A percentile compares a stretch with the other conserved stretches of the same genome.
These are phyloP conservation scores for Aureobasidium melanogenum DNA, from an alignment of 2,329 filamentous ascomycete species.

Conservation along the genomic window DNA sequence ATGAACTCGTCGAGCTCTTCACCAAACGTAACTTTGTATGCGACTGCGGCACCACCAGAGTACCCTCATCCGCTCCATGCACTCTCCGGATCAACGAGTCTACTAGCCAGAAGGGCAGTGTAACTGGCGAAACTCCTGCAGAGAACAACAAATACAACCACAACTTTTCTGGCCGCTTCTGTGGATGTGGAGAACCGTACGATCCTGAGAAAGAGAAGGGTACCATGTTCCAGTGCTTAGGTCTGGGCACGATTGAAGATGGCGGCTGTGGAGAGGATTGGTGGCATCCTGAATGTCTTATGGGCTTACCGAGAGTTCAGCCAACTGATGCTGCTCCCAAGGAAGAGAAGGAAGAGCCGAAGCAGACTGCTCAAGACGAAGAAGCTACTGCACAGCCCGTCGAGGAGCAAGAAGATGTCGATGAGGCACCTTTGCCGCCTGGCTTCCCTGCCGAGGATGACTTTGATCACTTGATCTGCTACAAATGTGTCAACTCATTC, in stretches of 20 bases:
- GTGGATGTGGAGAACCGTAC: slow-evolving; percentile 80
- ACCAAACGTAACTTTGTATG: slow-evolving; percentile 92
- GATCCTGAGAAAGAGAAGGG: slow-evolving; percentile 83
- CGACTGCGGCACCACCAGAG: slow-evolving; percentile 84
- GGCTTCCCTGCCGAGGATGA: slow-evolving; percentile 84
- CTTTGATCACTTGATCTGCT: slow-evolving; percentile 87
- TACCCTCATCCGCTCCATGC: slow-evolving; percentile 61
- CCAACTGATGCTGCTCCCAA: slow-evolving; percentile 19
- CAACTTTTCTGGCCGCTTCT: slow-evolving; percentile 90
- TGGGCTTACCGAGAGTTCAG: slow-evolving; percentile 65
- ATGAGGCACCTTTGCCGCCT: slow-evolving; percentile 60
- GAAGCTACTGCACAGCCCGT: slow-evolving; percentile 32
- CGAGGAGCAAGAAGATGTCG: slow-evolving; percentile 35
- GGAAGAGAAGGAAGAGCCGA: slow-evolving; percentile 14
- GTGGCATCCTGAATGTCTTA: slow-evolving; percentile 90
- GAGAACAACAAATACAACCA: slow-evolving; percentile 83
- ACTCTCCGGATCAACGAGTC: slow-evolving; percentile 61
- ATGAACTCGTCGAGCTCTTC: slow-evolving; percentile 91
- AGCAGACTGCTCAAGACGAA: background rate
- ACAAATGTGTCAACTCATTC: slow-evolving; percentile 79
- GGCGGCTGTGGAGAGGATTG: slow-evolving; percentile 95
- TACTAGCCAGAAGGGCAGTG: slow-evolving; percentile 67
- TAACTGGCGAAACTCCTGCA: slow-evolving; percentile 65
- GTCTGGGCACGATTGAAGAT: slow-evolving; percentile 66
- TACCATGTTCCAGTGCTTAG: slow-evolving; percentile 96